Conservation (phyloP, 2,329 filamentous ascomycete genomes). For the Purpureocillium takamizusanense region DNA sequence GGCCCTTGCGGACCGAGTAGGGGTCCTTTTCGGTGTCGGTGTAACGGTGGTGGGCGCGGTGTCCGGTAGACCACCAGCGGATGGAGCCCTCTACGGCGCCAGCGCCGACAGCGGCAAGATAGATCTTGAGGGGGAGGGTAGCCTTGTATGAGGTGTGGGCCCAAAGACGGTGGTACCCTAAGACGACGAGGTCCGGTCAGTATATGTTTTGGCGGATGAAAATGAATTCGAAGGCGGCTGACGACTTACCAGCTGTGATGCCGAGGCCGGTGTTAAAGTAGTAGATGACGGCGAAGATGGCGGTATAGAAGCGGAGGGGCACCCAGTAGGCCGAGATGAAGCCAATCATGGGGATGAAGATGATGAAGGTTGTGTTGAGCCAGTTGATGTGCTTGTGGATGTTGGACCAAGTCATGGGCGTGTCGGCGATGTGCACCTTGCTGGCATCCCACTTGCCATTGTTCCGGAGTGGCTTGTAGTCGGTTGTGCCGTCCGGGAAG, state of each 20-base stretch:
- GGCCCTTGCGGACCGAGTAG: constrained; percentile 82
- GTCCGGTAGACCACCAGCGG: constrained; percentile 81
- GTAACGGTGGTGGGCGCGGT: constrained; percentile 83
- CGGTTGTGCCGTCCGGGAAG: constrained; percentile 44
- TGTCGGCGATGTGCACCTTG: constrained; percentile 82
- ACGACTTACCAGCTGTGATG: constrained; percentile 60
- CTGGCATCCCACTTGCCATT: constrained; percentile 38
- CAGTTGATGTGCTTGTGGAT: constrained; percentile 93
- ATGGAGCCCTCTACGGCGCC: constrained; percentile 81
- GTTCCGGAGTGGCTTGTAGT: constrained; percentile 41
- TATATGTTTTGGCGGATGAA: not conserved
- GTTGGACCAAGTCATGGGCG: constrained; percentile 70
- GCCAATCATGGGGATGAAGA: constrained; percentile 67
- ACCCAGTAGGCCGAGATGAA: constrained; percentile 70
- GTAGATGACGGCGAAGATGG: constrained; percentile 64
- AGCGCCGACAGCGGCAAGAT: constrained; percentile 71
- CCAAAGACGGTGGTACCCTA: constrained; percentile 61
- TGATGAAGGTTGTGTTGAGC: constrained; percentile 77
- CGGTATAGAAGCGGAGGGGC: constrained; percentile 62
- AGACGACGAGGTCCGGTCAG: not conserved
- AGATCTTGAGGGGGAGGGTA: constrained; percentile 65
- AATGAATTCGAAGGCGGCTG: no score
- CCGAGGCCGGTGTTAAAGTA: constrained; percentile 80
- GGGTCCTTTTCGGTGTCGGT: constrained; percentile 90
- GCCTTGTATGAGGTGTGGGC: constrained; percentile 80